Percentiles rank a stretch among this genome's conserved stretches.
phyloP scores from a whole-genome alignment of 2,329 filamentous ascomycete species.

The Nannizzia gypsea region DNA sequence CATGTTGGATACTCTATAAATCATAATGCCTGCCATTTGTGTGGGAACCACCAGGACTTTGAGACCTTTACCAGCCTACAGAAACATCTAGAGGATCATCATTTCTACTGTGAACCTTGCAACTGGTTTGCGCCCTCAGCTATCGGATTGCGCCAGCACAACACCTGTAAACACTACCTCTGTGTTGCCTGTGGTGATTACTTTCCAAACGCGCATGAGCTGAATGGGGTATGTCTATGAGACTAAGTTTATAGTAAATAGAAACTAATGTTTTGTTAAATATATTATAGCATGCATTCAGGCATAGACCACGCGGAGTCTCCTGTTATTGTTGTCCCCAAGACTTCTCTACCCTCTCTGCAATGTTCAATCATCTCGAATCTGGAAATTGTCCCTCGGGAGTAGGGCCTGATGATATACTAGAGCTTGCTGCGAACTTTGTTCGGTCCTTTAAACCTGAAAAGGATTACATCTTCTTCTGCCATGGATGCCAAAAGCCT shows the following conservation, averaged over 20 bases:
- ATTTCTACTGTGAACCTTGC: conserved; percentile 17
- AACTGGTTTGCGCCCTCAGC: conserved; percentile 16
- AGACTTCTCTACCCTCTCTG: conserved; percentile 14
- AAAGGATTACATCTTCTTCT: conserved; percentile 11
- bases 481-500: conserved; percentile 11
- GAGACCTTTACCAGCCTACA: conserved; percentile 13
- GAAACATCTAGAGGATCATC: conserved; percentile 13
- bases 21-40: conserved; percentile 12
- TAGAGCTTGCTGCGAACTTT: conserved; percentile 11
- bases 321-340: conserved; percentile 14
- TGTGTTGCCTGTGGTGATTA: conserved; percentile 16
- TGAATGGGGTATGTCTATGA: conserved; percentile 13
- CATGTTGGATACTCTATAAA: conserved; percentile 8
- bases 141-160: conserved; percentile 14
- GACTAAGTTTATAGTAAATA: neutral
- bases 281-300: conserved; percentile 11
- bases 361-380: conserved; percentile 18
- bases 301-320: conserved; percentile 14
- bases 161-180: conserved; percentile 14
- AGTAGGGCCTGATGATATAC: conserved; percentile 10
- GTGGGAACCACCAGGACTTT: conserved; percentile 12
- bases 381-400: conserved; percentile 15
- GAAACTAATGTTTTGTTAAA: neutral
- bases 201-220: conserved; percentile 15
- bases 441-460: neutral